A percentile compares a stretch with the other conserved stretches of the same genome.
Conservation (phyloP, 73 alveolate species). For the Paramecium sexaurelia region DNA sequence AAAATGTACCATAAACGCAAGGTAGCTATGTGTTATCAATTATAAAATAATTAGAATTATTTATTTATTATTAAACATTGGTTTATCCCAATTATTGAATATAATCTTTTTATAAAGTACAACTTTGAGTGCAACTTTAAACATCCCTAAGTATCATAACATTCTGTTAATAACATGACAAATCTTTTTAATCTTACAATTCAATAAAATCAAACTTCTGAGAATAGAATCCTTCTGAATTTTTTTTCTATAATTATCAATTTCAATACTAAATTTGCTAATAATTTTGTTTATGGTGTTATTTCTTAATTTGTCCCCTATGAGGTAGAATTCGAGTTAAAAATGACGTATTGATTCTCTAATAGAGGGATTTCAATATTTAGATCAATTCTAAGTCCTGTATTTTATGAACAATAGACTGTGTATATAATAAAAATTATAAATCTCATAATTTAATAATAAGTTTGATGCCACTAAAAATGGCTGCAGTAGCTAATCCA, state of each 20-base stretch:
- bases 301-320: background rate
- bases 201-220: background rate
- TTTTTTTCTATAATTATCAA: background rate
- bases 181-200: background rate
- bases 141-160: background rate
- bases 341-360: background rate
- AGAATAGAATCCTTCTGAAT: background rate
- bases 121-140: background rate
- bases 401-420: background rate
- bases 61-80: background rate
- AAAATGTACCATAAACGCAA: constrained; percentile 24
- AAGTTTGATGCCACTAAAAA: background rate
- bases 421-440: background rate
- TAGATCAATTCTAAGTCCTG: constrained; percentile 26
- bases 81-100: background rate
- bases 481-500: background rate
- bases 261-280: background rate
- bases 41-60: background rate
- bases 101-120: background rate
- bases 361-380: background rate
- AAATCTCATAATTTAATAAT: constrained; percentile 16
- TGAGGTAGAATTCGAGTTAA: background rate
- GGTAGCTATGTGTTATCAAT: constrained; percentile 39
- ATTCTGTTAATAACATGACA: background rate
- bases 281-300: background rate